Conservation (phyloP, 2,329 filamentous ascomycete species). For the Colletotrichum salicis region DNA sequence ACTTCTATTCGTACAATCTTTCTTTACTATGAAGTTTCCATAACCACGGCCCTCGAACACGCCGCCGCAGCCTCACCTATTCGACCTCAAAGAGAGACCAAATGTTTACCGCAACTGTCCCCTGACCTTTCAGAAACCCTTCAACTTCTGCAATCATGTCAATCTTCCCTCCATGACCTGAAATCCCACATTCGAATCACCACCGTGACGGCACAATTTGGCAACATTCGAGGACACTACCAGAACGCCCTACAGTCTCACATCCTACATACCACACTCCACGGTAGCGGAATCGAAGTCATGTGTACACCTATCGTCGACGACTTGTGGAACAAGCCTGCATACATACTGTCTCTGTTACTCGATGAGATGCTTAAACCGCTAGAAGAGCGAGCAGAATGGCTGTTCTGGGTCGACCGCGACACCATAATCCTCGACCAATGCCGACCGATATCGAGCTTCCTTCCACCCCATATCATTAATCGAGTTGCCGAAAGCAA, state of each 20-base stretch:
- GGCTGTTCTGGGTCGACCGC: conserved; percentile 39
- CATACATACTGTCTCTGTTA: conserved; percentile 47
- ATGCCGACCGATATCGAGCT: conserved; percentile 28
- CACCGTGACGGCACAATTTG: conserved; percentile 30
- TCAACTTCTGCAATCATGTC: not conserved
- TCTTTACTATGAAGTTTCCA: not conserved
- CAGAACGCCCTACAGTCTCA: conserved; percentile 46
- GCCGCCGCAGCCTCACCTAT: too few species aligned
- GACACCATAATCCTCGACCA: conserved; percentile 38
- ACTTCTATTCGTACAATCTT: not conserved
- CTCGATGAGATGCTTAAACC: conserved; percentile 36
- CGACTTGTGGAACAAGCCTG: conserved; percentile 52
- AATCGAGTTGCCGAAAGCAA: not conserved
- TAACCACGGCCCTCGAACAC: not conserved
- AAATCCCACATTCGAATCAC: conserved; percentile 4
- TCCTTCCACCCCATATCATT: conserved; percentile 12
- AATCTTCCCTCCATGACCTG: not conserved
- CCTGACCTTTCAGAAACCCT: not conserved
- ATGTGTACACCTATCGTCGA: conserved; percentile 44
- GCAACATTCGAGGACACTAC: conserved; percentile 11
- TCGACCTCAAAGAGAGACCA: not conserved
- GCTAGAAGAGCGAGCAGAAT: conserved; percentile 29
- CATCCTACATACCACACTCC: conserved; percentile 46
- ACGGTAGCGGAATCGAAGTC: conserved; percentile 45
- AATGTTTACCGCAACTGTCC: not conserved